These are phyloP conservation scores for Epichloe typhina DNA, from an alignment of 2,329 filamentous ascomycete species.

Conservation along the genomic window DNA sequence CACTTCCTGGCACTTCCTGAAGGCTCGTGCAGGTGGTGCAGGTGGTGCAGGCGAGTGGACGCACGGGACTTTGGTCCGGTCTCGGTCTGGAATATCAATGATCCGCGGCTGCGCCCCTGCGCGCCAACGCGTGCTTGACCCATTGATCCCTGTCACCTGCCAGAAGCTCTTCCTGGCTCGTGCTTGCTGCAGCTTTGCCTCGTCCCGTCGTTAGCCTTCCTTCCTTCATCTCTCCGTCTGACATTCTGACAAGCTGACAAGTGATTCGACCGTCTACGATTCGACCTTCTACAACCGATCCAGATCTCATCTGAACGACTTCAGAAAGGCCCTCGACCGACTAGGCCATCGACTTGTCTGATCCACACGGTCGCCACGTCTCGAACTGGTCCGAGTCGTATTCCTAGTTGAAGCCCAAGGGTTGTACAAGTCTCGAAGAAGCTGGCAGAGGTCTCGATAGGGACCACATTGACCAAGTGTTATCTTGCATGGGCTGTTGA, in stretches of 20 bases:
- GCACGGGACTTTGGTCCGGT: not conserved
- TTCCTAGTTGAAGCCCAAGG: not conserved
- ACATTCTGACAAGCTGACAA: not conserved
- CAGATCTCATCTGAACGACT: not conserved
- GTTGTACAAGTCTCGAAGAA: not conserved
- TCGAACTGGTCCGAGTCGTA: not conserved
- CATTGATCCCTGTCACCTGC: not conserved
- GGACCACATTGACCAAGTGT: slow-evolving; percentile 1
- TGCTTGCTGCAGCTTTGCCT: not conserved
- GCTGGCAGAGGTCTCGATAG: not conserved
- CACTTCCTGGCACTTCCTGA: too few relatives aligned
- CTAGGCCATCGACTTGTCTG: not conserved
- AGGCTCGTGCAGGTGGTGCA: not conserved
- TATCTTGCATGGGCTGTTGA: slow-evolving; percentile 2
- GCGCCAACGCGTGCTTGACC: not conserved
- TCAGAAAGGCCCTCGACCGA: too few relatives aligned
- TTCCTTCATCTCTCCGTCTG: not conserved
- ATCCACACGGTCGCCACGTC: not conserved
- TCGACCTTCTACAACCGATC: not conserved
- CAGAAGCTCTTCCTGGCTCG: slow-evolving; percentile 1
- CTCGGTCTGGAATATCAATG: not conserved
- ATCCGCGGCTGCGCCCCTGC: not conserved
- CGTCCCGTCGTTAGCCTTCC: not conserved
- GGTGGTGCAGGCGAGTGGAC: not conserved
- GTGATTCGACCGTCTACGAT: not conserved